A percentile compares a stretch with the other conserved stretches of the same genome.
Evolutionary conservation across 345 rosid genomes (phyloP).

Genomic region (Acer negundo): DNA sequence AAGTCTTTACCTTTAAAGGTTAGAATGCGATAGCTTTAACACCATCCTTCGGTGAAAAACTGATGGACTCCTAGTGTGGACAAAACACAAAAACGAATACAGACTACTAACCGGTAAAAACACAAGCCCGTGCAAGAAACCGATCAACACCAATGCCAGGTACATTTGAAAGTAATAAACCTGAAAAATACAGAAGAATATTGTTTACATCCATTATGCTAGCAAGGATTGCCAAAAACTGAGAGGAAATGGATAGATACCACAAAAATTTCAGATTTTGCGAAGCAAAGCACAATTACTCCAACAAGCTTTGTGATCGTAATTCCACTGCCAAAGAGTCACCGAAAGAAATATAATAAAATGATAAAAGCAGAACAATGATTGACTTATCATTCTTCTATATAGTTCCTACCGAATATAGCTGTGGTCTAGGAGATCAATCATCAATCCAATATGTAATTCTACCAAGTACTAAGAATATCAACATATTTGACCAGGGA

Average conservation of each 20-base stretch:
- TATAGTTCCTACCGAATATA: background rate
- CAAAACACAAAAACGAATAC: too few relatives aligned
- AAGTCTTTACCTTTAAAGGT: too few relatives aligned
- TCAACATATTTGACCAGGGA: slow-evolving; percentile 4
- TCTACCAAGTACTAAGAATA: background rate
- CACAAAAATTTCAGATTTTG: slow-evolving; percentile 93
- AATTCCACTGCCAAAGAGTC: slow-evolving; percentile 66
- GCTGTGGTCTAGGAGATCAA: background rate
- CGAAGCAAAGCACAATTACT: slow-evolving; percentile 82
- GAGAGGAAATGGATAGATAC: slow-evolving; percentile 38
- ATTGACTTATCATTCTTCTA: slow-evolving; percentile 1
- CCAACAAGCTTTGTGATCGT: slow-evolving; percentile 92
- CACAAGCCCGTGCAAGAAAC: slow-evolving; percentile 93
- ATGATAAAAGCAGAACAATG: background rate
- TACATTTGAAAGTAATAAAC: slow-evolving; percentile 97
- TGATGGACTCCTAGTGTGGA: background rate
- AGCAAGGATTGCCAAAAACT: slow-evolving; percentile 17
- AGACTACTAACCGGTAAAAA: slow-evolving; percentile 62
- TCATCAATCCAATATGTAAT: background rate
- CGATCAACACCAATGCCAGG: slow-evolving; percentile 79
- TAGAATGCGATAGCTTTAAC: background rate
- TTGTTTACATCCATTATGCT: background rate
- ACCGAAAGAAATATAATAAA: background rate
- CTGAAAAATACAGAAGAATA: slow-evolving; percentile 42
- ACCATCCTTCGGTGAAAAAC: background rate